Conservation (phyloP, 1,284 basidiomycete genomes). For the Microbotryum intermedium region DNA sequence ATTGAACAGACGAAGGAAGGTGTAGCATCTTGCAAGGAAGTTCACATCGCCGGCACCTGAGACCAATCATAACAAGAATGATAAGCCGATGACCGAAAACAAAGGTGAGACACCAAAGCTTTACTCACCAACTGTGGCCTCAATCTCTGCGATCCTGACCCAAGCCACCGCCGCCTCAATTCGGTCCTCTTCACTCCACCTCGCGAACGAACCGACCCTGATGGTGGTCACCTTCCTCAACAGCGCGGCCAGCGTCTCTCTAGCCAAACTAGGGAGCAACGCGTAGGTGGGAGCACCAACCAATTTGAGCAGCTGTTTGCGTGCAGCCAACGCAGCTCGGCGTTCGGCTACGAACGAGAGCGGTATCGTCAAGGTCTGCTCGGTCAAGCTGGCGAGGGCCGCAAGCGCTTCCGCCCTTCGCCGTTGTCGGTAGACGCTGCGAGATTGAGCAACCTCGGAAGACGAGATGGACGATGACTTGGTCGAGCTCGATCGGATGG, state of each 20-base stretch:
- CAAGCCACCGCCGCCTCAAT: conserved; percentile 25
- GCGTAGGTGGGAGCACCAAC: conserved; percentile 13
- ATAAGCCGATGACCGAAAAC: background rate
- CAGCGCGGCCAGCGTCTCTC: conserved; percentile 10
- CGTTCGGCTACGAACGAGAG: conserved; percentile 4
- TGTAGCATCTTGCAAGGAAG: conserved; percentile 24
- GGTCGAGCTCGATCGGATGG: background rate
- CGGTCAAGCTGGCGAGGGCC: conserved; percentile 7
- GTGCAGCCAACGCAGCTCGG: conserved; percentile 6
- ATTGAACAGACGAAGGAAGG: conserved; percentile 29
- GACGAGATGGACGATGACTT: background rate
- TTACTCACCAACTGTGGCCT: conserved; percentile 24
- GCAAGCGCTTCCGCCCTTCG: conserved; percentile 16
- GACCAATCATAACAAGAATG: background rate
- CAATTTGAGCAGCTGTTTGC: conserved; percentile 15
- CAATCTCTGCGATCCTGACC: conserved; percentile 31
- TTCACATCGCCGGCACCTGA: conserved; percentile 18
- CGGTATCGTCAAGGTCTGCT: background rate
- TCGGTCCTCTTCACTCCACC: background rate
- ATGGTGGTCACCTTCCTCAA: conserved; percentile 4
- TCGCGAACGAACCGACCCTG: background rate
- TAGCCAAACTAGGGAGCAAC: conserved; percentile 5
- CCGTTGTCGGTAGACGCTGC: conserved; percentile 4
- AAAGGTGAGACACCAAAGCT: background rate
- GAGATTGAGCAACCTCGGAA: background rate